Base-by-base conservation (phyloP, 192 early-diverging fungal genomes). In the Entrophospora sp. region DNA sequence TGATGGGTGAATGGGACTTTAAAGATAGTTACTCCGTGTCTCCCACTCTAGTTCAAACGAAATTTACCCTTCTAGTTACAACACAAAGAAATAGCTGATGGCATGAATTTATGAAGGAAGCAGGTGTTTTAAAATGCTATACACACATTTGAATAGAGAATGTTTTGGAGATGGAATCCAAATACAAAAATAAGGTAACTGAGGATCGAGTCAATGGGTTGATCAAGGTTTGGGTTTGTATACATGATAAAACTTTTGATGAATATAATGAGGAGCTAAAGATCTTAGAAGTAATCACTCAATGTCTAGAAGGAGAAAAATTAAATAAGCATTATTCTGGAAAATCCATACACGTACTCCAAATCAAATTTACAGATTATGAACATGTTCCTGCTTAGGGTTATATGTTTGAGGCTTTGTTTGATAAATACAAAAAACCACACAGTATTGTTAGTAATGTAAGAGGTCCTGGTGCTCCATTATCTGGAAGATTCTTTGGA, bases 281-380 rank as follows among this genome's bases (percentile, higher is more conserved):
- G 14, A 22, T 60, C 42, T 5, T 0, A 10, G 5, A 28, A 22
- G 0, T 56, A 35, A 8, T 56, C 53, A 35, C 34, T 56, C 13
- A 35, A 18, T 42, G 27, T 60, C 1, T 42, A 42, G 58, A 42
- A 28, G 38, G 35, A 20, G 27, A 14, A 24, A n/a, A 30, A 9
- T 60, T 60, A 60, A 12, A 8, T 60, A 9, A 60, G 16, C n/a
- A 60, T 14, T 60, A 60, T 36, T 60, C 58, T 0, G 38, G 37
- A 60, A 60, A 60, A 42, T 20, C 13, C 25, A 60, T 60, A 60
- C 58, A 42, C 30, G 42, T 60, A 43, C 42, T 60, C 58, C 38
- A 42, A 60, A 60, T 27, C 7, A 37, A 60, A 42, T 60, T 60
- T 58, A 60, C 38, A 60, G 4, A 60, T 30, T 42, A 43, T 27